These are phyloP conservation scores for Coemansia sp. DNA, from an alignment of 192 early-diverging fungal genomes.

Conservation along the genomic window DNA sequence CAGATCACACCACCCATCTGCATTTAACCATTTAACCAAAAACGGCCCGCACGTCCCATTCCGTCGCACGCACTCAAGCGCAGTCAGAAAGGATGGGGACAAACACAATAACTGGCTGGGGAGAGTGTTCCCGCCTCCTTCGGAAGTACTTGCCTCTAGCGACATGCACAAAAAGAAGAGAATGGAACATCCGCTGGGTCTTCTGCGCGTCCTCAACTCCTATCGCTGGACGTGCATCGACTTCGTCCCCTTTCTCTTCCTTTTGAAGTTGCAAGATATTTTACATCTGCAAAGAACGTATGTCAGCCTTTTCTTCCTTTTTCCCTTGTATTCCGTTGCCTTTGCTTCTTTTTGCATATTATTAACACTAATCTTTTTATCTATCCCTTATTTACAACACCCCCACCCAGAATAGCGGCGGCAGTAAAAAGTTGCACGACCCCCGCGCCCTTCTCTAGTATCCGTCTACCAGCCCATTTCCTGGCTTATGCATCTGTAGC, in stretches of 20 bases:
- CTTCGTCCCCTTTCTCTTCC: background rate
- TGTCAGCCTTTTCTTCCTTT: background rate
- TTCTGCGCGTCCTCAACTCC: background rate
- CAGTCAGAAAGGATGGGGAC: background rate
- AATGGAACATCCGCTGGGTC: background rate
- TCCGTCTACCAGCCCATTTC: background rate
- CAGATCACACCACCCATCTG: background rate
- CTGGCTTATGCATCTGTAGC: constrained; percentile 4
- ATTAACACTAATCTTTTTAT: constrained; percentile 1
- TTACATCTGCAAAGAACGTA: background rate
- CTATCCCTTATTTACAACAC: background rate
- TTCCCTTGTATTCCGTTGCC: background rate
- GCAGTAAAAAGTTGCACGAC: background rate
- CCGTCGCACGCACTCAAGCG: background rate
- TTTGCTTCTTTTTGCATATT: background rate
- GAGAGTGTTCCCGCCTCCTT: too few species aligned
- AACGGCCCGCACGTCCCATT: background rate
- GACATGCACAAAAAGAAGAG: background rate
- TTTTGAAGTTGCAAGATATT: background rate
- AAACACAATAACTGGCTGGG: background rate
- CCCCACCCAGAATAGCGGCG: background rate
- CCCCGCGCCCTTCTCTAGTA: background rate
- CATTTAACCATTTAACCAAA: background rate
- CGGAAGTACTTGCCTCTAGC: background rate
- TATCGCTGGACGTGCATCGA: background rate